A percentile compares a stretch with the other conserved stretches of the same genome.
Evolutionary conservation across 495 filamentous ascomycete species (phyloP).

Genomic region (Penicillium silybi): DNA sequence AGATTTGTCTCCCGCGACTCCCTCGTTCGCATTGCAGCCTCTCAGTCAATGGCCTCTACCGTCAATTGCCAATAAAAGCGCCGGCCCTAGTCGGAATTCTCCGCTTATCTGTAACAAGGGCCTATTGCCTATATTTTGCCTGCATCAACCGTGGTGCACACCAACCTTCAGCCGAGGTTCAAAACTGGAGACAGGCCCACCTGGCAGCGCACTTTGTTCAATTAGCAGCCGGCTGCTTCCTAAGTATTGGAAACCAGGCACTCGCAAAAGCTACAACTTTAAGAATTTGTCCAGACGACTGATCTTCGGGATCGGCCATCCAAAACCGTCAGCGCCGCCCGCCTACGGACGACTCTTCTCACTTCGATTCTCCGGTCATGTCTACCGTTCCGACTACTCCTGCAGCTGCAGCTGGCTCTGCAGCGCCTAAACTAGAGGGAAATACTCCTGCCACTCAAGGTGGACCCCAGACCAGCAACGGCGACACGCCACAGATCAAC

Average conservation of each 20-base stretch:
- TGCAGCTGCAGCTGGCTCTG: neutral
- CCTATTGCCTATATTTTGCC: neutral
- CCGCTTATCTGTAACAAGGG: neutral
- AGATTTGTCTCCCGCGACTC: constrained; percentile 10
- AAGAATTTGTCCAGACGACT: neutral
- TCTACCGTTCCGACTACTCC: neutral
- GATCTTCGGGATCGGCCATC: neutral
- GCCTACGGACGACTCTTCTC: neutral
- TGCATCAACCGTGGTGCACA: neutral
- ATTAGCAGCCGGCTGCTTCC: neutral
- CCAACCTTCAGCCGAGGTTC: neutral
- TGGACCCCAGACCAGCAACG: neutral
- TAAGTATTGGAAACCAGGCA: neutral
- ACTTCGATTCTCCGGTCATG: neutral
- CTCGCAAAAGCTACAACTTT: neutral
- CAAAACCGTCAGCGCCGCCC: neutral
- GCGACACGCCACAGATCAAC: constrained; percentile 2
- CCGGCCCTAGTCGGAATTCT: neutral
- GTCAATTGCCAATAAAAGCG: neutral
- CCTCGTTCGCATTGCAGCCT: constrained; percentile 2
- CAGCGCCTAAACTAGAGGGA: neutral
- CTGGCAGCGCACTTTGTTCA: neutral
- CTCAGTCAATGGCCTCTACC: neutral
- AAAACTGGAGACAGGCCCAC: neutral
- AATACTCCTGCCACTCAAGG: neutral